Conservation (phyloP, 1,284 basidiomycete species). For the Leccinum subrobustum region DNA sequence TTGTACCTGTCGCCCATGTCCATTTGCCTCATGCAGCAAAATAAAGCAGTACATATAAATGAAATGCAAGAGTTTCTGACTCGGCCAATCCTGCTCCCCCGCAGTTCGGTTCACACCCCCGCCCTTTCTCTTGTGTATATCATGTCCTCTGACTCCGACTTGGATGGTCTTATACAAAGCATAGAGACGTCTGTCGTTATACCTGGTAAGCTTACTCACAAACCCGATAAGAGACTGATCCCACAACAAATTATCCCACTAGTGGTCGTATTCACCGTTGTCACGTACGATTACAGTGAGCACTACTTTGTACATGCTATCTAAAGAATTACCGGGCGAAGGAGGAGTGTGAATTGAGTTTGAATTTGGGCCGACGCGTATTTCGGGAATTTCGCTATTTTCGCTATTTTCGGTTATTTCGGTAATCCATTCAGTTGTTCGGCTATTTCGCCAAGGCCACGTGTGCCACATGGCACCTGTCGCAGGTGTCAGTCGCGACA, state of each 20-base stretch:
- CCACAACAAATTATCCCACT: not conserved
- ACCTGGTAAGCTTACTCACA: not conserved
- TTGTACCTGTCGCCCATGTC: too few relatives aligned
- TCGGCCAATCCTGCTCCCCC: not conserved
- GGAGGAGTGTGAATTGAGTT: too few relatives aligned
- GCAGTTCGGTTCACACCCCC: not conserved
- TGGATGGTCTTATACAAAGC: not conserved
- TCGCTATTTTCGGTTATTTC: too few relatives aligned
- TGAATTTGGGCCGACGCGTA: too few relatives aligned
- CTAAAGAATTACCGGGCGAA: too few relatives aligned
- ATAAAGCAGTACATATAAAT: not conserved
- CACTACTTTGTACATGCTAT: not conserved
- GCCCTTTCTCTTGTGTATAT: not conserved
- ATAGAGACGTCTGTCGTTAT: not conserved
- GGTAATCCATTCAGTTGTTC: too few relatives aligned
- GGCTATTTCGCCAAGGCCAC: too few relatives aligned
- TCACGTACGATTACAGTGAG: not conserved
- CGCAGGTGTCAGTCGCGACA: too few relatives aligned
- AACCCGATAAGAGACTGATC: not conserved
- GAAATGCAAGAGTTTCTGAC: not conserved
- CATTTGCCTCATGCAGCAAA: too few relatives aligned
- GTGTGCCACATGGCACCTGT: too few relatives aligned
- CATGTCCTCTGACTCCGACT: not conserved
- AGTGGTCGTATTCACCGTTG: not conserved
- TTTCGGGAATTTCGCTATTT: too few relatives aligned